Evolutionary conservation across 495 filamentous ascomycete genomes (phyloP), one percentile per base, ranked within the genome.

Genomic region (Podospora pseudopauciseta): DNA sequence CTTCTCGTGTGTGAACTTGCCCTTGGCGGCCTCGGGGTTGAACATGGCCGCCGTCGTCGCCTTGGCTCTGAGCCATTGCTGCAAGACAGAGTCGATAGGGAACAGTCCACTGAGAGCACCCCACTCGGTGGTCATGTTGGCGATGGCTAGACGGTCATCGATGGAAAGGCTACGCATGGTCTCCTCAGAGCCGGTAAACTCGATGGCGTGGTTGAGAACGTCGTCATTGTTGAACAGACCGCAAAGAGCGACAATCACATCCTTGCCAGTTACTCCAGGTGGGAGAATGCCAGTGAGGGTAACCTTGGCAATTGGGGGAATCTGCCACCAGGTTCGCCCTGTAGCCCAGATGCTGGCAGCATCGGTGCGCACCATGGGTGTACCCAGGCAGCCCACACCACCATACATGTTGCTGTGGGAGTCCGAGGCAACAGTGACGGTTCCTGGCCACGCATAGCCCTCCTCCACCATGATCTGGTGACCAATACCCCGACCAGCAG

Each of bases 61-160:
- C 80, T 92, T 96, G 71, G 80, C 82, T 26, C 88, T 83, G 7
- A 94, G 76, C 94, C 95, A 98, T n/a, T 79, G 77, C 71, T 88
- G 80, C 27, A 98, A 82, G 0, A 87, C 82, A 0, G 72, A 67
- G 73, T 99, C 94, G 66, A 96, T 91, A 4, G 94, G 94, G 80
- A 97, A 98, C 18, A 75, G 58, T 19, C 90, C 91, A 30, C 85
- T 86, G 13, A 96, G 80, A 0, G 93, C 94, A 55, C 92, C 93
- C 94, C 94, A 98, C 76, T 99, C 95, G 0, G 91, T 96, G 0
- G 93, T 91, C 95, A 98, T 97, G 79, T 97, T 98, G 57, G 90
- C 87, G 74, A 98, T 96, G 0, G 92, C 87, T 27, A 97, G 77
- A 15, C 94, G 84, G 76, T 91, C 86, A 73, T 96, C 92, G 5